Conservation (phyloP, 2,329 filamentous ascomycete genomes). For the Cercospora sesami region DNA sequence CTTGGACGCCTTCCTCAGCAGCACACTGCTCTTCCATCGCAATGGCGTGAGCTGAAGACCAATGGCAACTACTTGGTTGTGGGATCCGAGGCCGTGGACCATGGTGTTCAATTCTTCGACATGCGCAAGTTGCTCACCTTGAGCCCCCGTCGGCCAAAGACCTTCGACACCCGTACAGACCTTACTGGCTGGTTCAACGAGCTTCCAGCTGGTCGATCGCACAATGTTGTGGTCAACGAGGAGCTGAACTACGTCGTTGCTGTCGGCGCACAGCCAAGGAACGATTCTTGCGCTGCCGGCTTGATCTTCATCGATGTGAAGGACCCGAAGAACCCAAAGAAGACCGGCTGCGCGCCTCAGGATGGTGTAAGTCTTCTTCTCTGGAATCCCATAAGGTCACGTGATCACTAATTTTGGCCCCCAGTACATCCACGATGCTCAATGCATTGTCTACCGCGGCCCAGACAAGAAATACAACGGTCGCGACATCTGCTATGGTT, state of each 20-base stretch:
- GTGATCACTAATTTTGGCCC: background rate
- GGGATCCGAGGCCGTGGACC: constrained; percentile 49
- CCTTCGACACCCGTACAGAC: constrained; percentile 43
- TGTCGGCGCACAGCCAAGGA: constrained; percentile 43
- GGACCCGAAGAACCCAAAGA: constrained; percentile 52
- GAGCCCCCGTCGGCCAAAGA: constrained; percentile 46
- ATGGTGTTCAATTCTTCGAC: constrained; percentile 65
- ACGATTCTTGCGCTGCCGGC: constrained; percentile 50
- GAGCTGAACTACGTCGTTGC: constrained; percentile 53
- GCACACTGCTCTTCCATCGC: constrained; percentile 44
- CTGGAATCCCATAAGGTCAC: fast-evolving
- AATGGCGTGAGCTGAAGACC: constrained; percentile 56
- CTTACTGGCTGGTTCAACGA: constrained; percentile 45
- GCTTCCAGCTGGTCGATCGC: constrained; percentile 50
- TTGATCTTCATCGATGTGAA: constrained; percentile 57
- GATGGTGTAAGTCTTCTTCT: constrained; percentile 42
- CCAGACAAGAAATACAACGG: constrained; percentile 50
- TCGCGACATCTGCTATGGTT: constrained; percentile 54
- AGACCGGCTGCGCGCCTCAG: constrained; percentile 51
- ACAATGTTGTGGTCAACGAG: constrained; percentile 57
- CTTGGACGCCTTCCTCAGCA: constrained; percentile 56
- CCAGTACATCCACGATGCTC: constrained; percentile 57
- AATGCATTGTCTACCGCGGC: constrained; percentile 56
- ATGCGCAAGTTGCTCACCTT: constrained; percentile 58
- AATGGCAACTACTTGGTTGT: constrained; percentile 49